Evolutionary conservation across 2,329 filamentous ascomycete genomes (phyloP), one percentile per base, ranked within the genome.

Genomic region (Xylariaceae sp.): DNA sequence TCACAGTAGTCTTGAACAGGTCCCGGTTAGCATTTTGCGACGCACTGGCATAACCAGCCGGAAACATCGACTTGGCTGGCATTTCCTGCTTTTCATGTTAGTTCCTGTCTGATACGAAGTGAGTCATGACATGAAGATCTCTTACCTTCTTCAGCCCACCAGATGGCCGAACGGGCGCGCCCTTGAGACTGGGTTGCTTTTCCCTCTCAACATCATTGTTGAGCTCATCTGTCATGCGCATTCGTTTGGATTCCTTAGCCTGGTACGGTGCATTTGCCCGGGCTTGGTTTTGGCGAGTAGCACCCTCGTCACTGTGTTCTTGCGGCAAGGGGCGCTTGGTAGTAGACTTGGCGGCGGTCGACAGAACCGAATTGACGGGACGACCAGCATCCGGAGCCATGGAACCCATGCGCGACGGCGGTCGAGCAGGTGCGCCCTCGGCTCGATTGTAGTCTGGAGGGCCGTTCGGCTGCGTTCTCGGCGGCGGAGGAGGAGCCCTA

Each of bases 141-240:
- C 66, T 60, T 63, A 85, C 80, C 73, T 87, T 89, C 58, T 75
- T 77, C 49, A 70, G 64, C 22, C 65, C 68, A 31, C 72, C 80
- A 2, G 86, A 93, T 40, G 88, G 86, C 38, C 89, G 78, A 46
- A 93, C 86, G 5, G 88, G 87, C 33, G 87, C 85, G 11, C 82
- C 84, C 64, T 89, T 92, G 48, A 89, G 72, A 30, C 71, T 75
- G 35, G 76, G 71, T 29, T 76, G 68, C 25, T 75, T 70, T 36
- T 76, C 68, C 51, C 68, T 68, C 29, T 75, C 70, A 27, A 69
- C 61, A 35, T 80, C 76, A 36, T 80, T 73, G 42, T 85, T 78
- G 40, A 76, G 72, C 37, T 78, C 74, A 32, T 90, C 83, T 26
- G 82, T 78, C 33, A 81, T 92, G 53, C 81, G 82, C 45, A 87